These are phyloP conservation scores for Mikania micrantha DNA, from an alignment of 129 eudicot genomes.

Conservation along the genomic window DNA sequence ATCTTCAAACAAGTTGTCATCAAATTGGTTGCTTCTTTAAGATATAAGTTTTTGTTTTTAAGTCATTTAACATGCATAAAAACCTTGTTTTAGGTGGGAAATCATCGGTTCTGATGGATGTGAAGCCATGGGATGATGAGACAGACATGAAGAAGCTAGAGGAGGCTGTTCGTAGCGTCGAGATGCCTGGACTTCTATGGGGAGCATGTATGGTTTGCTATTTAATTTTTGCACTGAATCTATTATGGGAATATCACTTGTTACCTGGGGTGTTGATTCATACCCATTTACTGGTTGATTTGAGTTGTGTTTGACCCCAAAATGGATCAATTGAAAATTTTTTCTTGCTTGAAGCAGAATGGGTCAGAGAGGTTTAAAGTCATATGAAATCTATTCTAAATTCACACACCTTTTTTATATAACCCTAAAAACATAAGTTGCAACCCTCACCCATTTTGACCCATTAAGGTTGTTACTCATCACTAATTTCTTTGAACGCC, in stretches of 20 bases:
- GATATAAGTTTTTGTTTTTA: background rate
- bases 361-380: background rate
- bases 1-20: background rate
- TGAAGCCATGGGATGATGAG: slow-evolving; percentile 98
- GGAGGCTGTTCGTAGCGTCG: slow-evolving; percentile 82
- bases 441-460: background rate
- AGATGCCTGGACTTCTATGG: slow-evolving; percentile 78
- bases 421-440: background rate
- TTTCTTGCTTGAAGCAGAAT: background rate
- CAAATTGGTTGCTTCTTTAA: background rate
- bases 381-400: background rate
- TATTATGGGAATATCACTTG: background rate
- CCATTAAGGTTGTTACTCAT: background rate
- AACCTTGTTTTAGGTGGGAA: slow-evolving; percentile 62
- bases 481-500: background rate
- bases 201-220: slow-evolving; percentile 72
- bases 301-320: no score
- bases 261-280: background rate
- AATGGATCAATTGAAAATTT: no score
- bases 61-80: background rate
- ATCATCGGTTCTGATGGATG: slow-evolving; percentile 86
- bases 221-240: background rate
- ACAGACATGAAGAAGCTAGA: slow-evolving; percentile 95
- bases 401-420: background rate
- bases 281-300: background rate